Conservation (phyloP, 352 stramenopile species). For the Peronospora tabacina region DNA sequence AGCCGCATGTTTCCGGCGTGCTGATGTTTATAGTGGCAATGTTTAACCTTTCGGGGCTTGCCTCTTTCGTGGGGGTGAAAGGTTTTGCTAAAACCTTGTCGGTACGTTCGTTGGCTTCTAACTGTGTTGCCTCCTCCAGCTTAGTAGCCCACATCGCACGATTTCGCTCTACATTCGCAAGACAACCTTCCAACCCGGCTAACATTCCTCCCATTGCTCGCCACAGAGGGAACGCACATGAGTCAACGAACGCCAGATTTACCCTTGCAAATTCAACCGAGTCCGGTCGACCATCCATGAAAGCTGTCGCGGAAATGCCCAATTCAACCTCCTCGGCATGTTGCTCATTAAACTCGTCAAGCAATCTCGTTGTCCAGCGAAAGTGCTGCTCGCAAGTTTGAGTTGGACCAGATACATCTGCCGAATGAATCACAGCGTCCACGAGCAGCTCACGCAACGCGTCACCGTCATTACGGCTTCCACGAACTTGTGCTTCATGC, state of each 20-base stretch:
- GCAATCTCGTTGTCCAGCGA: constrained; percentile 55
- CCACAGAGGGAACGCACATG: constrained; percentile 79
- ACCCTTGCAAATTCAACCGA: constrained; percentile 62
- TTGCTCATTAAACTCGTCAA: constrained; percentile 80
- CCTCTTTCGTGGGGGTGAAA: neutral
- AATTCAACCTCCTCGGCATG: constrained; percentile 61
- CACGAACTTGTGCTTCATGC: constrained; percentile 55
- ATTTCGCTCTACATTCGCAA: constrained; percentile 64
- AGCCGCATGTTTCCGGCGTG: neutral
- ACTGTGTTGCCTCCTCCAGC: constrained; percentile 22
- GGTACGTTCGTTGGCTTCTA: constrained; percentile 11
- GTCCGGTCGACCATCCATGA: constrained; percentile 62
- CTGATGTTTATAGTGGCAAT: constrained; percentile 15
- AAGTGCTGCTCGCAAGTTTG: constrained; percentile 46
- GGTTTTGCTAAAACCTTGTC: constrained; percentile 4
- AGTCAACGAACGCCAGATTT: constrained; percentile 79
- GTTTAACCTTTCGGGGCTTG: constrained; percentile 7
- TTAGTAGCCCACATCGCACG: constrained; percentile 48
- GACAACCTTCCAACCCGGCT: constrained; percentile 45
- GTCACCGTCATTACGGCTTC: constrained; percentile 47
- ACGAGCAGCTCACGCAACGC: constrained; percentile 56
- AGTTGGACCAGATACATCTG: constrained; percentile 72
- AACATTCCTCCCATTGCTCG: constrained; percentile 58
- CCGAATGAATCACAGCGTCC: constrained; percentile 68
- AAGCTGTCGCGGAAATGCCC: constrained; percentile 57